Evolutionary conservation across 129 eudicot genomes (phyloP).

Genomic region (Rutidosis leptorrhynchoides): DNA sequence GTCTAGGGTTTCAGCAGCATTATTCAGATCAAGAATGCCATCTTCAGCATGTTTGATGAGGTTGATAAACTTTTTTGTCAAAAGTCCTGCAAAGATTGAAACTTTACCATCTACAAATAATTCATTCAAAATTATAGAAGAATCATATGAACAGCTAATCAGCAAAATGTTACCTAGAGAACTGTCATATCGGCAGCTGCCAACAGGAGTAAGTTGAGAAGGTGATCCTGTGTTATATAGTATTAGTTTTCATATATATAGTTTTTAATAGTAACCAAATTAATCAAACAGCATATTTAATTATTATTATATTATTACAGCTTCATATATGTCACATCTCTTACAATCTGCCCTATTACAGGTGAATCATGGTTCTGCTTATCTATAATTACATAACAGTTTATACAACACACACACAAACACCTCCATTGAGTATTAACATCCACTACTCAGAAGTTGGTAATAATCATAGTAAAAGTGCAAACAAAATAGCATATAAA

Average conservation of each 20-base stretch:
- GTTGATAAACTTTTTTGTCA: slow-evolving; percentile 82
- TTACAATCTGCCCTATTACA: background rate
- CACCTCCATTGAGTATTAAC: background rate
- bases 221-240: slow-evolving; percentile 67
- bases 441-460: background rate
- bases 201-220: slow-evolving; percentile 81
- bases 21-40: slow-evolving; percentile 92
- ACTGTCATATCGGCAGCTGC: slow-evolving; percentile 92
- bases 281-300: background rate
- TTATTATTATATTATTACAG: background rate
- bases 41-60: slow-evolving; percentile 95
- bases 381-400: background rate
- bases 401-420: slow-evolving; percentile 3
- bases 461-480: background rate
- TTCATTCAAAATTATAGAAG: background rate
- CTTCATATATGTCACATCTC: background rate
- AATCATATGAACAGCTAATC: background rate
- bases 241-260: no score
- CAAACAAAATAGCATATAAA: slow-evolving; percentile 2
- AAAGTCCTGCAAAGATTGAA: slow-evolving; percentile 51
- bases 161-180: slow-evolving; percentile 63
- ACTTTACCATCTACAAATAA: background rate
- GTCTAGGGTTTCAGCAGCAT: slow-evolving; percentile 96
- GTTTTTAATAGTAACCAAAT: no score
- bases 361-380: background rate